phyloP scores from a whole-genome alignment of 2,329 filamentous ascomycete species.

The Claviceps pazoutovae region DNA sequence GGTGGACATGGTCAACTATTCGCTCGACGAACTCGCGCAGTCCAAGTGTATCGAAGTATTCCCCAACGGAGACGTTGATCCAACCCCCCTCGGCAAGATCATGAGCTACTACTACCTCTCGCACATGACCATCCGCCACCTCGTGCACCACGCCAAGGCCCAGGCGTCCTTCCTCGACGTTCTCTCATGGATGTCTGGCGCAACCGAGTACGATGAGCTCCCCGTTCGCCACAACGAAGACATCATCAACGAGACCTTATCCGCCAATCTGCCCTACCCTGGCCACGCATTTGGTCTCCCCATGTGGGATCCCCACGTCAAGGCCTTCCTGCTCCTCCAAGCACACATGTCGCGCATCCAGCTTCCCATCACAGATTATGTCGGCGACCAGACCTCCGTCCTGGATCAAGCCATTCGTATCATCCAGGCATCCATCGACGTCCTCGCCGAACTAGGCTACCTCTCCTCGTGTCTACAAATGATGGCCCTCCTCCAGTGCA shows the following conservation, averaged over 20 bases:
- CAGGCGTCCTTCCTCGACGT: constrained; percentile 68
- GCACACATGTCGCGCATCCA: constrained; percentile 89
- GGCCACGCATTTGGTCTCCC: constrained; percentile 54
- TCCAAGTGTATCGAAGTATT: constrained; percentile 76
- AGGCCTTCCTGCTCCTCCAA: constrained; percentile 85
- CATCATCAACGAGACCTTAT: constrained; percentile 84
- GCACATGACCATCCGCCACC: constrained; percentile 81
- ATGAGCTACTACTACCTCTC: constrained; percentile 99
- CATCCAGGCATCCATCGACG: constrained; percentile 86
- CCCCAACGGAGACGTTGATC: constrained; percentile 76
- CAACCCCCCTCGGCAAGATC: constrained; percentile 88
- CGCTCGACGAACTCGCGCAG: constrained; percentile 64
- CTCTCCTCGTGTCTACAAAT: constrained; percentile 66
- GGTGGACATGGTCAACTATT: constrained; percentile 81
- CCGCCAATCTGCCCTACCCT: constrained; percentile 58
- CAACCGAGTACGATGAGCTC: constrained; percentile 92
- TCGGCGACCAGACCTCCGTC: constrained; percentile 81
- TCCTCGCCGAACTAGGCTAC: constrained; percentile 79
- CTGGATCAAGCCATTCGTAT: constrained; percentile 95
- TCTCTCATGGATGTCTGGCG: constrained; percentile 82
- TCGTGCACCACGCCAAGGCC: constrained; percentile 62
- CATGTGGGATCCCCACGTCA: constrained; percentile 98
- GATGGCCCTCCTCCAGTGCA: constrained; percentile 74
- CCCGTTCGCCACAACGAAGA: constrained; percentile 98
- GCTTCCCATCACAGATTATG: constrained; percentile 90